These are phyloP conservation scores for Populus nigra DNA, from an alignment of 345 rosid species.

Conservation along the genomic window DNA sequence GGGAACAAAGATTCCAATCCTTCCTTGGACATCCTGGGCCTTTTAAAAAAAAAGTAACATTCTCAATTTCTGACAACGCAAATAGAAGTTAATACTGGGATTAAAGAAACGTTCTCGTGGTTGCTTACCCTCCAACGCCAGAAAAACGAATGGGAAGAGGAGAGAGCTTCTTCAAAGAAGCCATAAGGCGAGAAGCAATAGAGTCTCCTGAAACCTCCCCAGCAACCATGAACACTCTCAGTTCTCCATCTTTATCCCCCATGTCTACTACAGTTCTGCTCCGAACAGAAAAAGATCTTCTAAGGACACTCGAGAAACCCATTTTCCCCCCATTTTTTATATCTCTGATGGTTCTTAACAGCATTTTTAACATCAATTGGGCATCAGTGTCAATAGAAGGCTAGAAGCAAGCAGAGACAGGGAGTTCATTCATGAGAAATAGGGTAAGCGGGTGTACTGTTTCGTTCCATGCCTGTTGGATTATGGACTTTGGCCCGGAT, in stretches of 20 bases:
- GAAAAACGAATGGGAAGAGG: conserved; percentile 68
- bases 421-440: too few relatives aligned
- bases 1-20: conserved; percentile 73
- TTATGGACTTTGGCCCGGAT: too few relatives aligned
- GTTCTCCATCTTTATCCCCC: conserved; percentile 65
- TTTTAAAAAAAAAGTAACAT: conserved; percentile 21
- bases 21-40: conserved; percentile 73
- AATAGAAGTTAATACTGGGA: neutral
- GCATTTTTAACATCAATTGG: conserved; percentile 3
- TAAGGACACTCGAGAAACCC: neutral
- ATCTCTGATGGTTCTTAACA: neutral
- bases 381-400: neutral
- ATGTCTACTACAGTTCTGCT: conserved; percentile 41
- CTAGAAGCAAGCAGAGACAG: too few relatives aligned
- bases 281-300: conserved; percentile 31
- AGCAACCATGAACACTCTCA: conserved; percentile 71
- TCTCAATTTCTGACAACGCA: neutral
- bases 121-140: conserved; percentile 88
- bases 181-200: conserved; percentile 84
- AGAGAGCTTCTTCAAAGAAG: conserved; percentile 62
- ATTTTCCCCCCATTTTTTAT: neutral
- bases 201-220: conserved; percentile 95
- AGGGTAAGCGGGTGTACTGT: too few relatives aligned
- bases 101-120: neutral
- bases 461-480: too few relatives aligned